Percentiles rank a stretch among this genome's conserved stretches.
phyloP scores from a whole-genome alignment of 495 filamentous ascomycete species.

The Chlorociboria aeruginascens region DNA sequence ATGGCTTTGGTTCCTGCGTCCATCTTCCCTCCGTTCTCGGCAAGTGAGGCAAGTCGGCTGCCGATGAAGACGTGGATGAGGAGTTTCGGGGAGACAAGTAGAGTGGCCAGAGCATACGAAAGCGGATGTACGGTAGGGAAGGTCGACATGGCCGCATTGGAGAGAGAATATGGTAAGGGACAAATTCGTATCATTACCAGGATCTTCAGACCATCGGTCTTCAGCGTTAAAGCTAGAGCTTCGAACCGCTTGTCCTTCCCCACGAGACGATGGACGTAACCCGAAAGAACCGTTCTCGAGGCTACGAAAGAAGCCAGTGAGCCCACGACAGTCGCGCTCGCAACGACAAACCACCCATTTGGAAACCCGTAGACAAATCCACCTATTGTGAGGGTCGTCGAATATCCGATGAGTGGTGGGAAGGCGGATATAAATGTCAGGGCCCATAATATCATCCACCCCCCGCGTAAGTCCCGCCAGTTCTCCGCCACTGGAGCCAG shows the following conservation, averaged over 20 bases:
- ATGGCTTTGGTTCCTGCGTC: constrained; percentile 52
- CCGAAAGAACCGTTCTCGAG: constrained; percentile 63
- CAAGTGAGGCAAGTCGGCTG: constrained; percentile 55
- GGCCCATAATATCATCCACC: constrained; percentile 71
- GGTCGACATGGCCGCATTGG: constrained; percentile 87
- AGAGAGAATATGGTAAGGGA: constrained; percentile 86
- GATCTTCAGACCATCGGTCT: constrained; percentile 78
- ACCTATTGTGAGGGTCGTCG: constrained; percentile 68
- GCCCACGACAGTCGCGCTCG: constrained; percentile 65
- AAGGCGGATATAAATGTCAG: constrained; percentile 71
- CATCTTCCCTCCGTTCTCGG: constrained; percentile 50
- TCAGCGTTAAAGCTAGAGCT: constrained; percentile 46
- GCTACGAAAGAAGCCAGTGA: constrained; percentile 67
- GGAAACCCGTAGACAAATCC: constrained; percentile 95
- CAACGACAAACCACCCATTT: constrained; percentile 78
- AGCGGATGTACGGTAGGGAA: constrained; percentile 74
- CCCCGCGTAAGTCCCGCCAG: constrained; percentile 57
- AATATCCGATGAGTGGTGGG: constrained; percentile 86
- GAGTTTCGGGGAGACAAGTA: constrained; percentile 66
- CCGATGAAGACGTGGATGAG: constrained; percentile 92
- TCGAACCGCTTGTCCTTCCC: constrained; percentile 66
- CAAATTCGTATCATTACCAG: constrained; percentile 89
- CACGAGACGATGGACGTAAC: constrained; percentile 68
- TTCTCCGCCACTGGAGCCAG: constrained; percentile 55
- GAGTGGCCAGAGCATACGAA: constrained; percentile 72